Percentiles rank a stretch among this genome's conserved stretches.
Conservation (phyloP, 768 basidiomycete genomes). For the Cystobasidium onofrii region DNA sequence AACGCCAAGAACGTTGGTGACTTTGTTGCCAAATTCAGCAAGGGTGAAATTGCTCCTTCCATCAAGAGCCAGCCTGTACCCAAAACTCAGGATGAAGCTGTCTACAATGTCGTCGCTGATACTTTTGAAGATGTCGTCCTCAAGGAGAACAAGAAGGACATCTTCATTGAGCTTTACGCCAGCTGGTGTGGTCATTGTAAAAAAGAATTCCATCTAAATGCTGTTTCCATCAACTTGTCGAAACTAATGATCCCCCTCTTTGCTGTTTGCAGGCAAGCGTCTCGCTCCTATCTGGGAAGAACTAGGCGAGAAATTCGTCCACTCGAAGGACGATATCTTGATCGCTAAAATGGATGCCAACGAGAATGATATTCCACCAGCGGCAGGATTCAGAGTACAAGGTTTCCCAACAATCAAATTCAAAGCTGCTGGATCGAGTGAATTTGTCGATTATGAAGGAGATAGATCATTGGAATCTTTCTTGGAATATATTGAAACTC, state of each 20-base stretch:
- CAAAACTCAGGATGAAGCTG: conserved; percentile 68
- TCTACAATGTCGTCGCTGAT: conserved; percentile 74
- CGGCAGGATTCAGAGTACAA: conserved; percentile 61
- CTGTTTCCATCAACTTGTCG: background rate
- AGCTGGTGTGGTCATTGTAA: conserved; percentile 62
- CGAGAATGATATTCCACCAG: conserved; percentile 87
- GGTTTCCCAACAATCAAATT: conserved; percentile 81
- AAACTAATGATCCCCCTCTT: background rate
- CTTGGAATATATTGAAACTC: conserved; percentile 40
- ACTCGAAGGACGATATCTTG: conserved; percentile 53
- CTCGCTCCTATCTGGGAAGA: conserved; percentile 89
- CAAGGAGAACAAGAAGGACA: conserved; percentile 74
- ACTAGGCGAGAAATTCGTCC: conserved; percentile 65
- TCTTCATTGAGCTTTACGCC: conserved; percentile 95
- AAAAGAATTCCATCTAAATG: conserved; percentile 14
- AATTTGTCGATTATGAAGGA: conserved; percentile 89
- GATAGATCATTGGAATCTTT: conserved; percentile 47
- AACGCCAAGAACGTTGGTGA: conserved; percentile 55
- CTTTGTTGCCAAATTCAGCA: conserved; percentile 60
- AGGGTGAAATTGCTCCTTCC: conserved; percentile 66
- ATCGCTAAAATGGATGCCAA: conserved; percentile 87
- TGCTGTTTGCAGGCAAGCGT: conserved; percentile 58
- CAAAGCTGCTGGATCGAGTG: conserved; percentile 74
- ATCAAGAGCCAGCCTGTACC: conserved; percentile 88
- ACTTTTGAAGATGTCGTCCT: conserved; percentile 78